Evolutionary conservation across 2,329 filamentous ascomycete genomes (phyloP), one percentile per base, ranked within the genome.

Genomic region (Claviceps digitariae): DNA sequence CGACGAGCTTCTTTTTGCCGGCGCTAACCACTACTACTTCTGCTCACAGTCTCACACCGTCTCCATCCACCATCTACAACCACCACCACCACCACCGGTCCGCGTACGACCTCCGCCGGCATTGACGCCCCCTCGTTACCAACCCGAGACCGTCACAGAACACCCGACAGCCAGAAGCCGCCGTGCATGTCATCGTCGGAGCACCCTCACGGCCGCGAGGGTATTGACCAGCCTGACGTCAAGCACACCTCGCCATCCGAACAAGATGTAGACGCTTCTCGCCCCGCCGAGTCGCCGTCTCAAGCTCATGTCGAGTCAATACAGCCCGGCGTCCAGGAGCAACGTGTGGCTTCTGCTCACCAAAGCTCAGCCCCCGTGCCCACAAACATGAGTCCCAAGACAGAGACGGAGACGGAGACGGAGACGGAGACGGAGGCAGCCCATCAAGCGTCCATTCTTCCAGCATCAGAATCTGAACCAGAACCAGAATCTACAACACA

Each of bases 171-270:
- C 27, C 21, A 38, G n/a, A 48, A 43, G 31, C 51, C 53, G 53
- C 55, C 54, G 57, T 68, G 67, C 59, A 69, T 69, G 67, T 69
- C 67, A 65, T 65, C 65, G 56, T 64, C 64, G 53, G 66, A 66
- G 58, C 58, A 59, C 44, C 60, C 63, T 54, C 55, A 60, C 51
- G 55, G 59, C 62, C 59, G 57, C 55, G 58, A 56, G 58, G 50
- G 56, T 51, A 59, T 55, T 31, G 38, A 52, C 51, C 45, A 41
- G 51, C 21, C 46, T 27, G 52, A n/a, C 53, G 50, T 31, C 55
- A 20, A 55, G 36, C 43, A 48, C 25, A n/a, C 48, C 43, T 23
- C 49, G 31, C 36, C 48, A n/a, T 34, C 20, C 44, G n/a, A 38
- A 15, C 25, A 48, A 29, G 23, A 54, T 54, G 49, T 52, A 52